Percentiles rank a stretch among this genome's conserved stretches.
These are phyloP conservation scores for Aureobasidium sp. DNA, from an alignment of 2,329 filamentous ascomycete genomes.

Conservation along the genomic window DNA sequence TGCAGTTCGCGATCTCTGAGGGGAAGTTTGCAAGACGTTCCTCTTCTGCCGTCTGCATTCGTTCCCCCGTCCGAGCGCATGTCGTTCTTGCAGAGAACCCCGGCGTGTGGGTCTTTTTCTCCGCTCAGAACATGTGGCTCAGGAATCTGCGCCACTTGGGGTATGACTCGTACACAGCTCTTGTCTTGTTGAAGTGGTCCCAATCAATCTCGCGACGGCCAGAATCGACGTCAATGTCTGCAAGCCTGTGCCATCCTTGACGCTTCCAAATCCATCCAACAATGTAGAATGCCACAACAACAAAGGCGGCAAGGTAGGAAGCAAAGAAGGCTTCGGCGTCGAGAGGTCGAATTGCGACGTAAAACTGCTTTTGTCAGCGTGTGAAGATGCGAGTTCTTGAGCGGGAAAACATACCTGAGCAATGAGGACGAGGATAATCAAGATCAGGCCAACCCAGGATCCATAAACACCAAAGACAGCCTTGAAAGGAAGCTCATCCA, in stretches of 20 bases:
- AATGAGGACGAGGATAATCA: conserved; percentile 69
- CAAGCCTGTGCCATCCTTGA: conserved; percentile 49
- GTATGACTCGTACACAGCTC: conserved; percentile 44
- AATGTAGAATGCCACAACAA: conserved; percentile 50
- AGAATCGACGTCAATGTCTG: conserved; percentile 60
- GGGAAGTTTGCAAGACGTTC: too few relatives aligned
- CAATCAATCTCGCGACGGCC: conserved; percentile 60
- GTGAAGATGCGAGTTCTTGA: background rate
- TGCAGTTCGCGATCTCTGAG: too few relatives aligned
- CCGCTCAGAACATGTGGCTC: conserved; percentile 21
- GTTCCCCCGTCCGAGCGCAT: too few relatives aligned
- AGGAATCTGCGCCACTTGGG: conserved; percentile 43
- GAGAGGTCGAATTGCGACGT: conserved; percentile 41
- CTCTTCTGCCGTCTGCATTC: too few relatives aligned
- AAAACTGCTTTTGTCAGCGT: conserved; percentile 33
- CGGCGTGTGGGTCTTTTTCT: too few relatives aligned
- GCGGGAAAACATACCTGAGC: conserved; percentile 48
- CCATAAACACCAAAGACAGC: conserved; percentile 73
- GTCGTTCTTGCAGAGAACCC: too few relatives aligned
- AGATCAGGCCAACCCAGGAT: conserved; percentile 69
- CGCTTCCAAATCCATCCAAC: conserved; percentile 58
- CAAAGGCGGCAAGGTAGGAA: conserved; percentile 47
- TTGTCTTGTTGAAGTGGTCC: conserved; percentile 54
- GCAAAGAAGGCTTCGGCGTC: conserved; percentile 48
- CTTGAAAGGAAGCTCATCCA: conserved; percentile 72